A percentile compares a stretch with the other conserved stretches of the same genome.
These are phyloP conservation scores for Citrus australasica DNA, from an alignment of 345 rosid genomes.

Conservation along the genomic window DNA sequence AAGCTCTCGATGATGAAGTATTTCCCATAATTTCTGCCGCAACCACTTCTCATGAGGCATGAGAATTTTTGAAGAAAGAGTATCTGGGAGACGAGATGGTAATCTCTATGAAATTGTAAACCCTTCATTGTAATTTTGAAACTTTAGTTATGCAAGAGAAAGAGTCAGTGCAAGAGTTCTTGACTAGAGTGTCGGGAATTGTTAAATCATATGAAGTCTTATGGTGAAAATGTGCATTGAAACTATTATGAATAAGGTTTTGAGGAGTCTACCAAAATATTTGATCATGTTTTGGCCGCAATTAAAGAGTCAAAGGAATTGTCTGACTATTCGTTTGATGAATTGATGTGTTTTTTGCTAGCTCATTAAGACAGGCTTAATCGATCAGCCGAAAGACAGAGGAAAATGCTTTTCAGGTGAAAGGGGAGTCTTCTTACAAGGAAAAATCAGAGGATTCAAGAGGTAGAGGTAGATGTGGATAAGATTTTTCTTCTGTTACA, in stretches of 20 bases:
- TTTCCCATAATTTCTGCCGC: neutral
- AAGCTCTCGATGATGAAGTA: neutral
- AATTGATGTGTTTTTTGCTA: too few species aligned
- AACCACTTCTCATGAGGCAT: neutral
- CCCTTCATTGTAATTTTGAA: neutral
- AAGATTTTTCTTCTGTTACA: too few species aligned
- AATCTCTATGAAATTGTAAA: neutral
- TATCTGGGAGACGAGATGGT: neutral
- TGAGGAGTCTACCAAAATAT: neutral
- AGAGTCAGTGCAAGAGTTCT: neutral
- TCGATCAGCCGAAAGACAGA: too few species aligned
- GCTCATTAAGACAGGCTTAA: too few species aligned
- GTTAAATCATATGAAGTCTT: neutral
- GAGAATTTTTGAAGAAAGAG: neutral
- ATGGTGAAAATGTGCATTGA: neutral
- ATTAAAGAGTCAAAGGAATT: too few species aligned
- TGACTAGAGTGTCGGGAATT: neutral
- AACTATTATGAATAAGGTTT: neutral
- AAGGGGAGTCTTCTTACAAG: too few species aligned
- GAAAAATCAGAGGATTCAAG: too few species aligned
- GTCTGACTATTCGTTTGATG: too few species aligned
- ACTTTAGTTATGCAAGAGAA: neutral
- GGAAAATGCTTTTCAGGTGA: too few species aligned
- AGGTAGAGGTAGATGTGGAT: too few species aligned
- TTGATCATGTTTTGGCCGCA: too few species aligned